These are phyloP conservation scores for Tricholoma bakamatsutake DNA, from an alignment of 768 basidiomycete genomes.

Conservation along the genomic window DNA sequence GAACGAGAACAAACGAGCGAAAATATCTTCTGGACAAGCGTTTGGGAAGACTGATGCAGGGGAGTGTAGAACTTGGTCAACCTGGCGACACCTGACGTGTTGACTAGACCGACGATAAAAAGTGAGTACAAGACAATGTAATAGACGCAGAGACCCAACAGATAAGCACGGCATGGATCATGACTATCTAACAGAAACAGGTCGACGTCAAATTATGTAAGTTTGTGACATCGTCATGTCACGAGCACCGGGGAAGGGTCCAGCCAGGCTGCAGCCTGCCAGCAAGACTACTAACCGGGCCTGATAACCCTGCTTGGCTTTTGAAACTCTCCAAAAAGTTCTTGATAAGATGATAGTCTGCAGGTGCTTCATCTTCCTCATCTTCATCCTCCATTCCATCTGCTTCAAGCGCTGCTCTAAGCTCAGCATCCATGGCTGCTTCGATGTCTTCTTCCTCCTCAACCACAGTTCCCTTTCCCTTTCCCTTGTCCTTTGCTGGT, in stretches of 20 bases:
- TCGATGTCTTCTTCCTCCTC: conserved; percentile 65
- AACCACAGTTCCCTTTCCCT: conserved; percentile 37
- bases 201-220: no score
- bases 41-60: conserved; percentile 58
- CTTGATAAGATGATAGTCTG: conserved; percentile 91
- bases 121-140: neutral
- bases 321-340: conserved; percentile 97
- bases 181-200: conserved; percentile 18
- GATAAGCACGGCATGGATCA: conserved; percentile 86
- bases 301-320: conserved; percentile 81
- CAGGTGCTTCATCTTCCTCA: conserved; percentile 43
- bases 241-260: conserved; percentile 47
- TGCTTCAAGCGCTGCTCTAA: conserved; percentile 55
- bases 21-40: conserved; percentile 84
- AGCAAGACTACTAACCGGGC: conserved; percentile 87
- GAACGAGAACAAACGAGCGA: conserved; percentile 80
- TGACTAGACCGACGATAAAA: conserved; percentile 47
- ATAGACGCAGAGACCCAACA: conserved; percentile 41
- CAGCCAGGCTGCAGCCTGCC: conserved; percentile 78
- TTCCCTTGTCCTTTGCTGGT: conserved; percentile 22
- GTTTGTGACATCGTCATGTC: no score
- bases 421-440: conserved; percentile 85
- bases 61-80: conserved; percentile 88
- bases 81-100: conserved; percentile 84
- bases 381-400: conserved; percentile 43